Percentiles rank a stretch among this genome's conserved stretches.
These are phyloP conservation scores for Verticillium nonalfalfae DNA, from an alignment of 2,329 filamentous ascomycete species.

Conservation along the genomic window DNA sequence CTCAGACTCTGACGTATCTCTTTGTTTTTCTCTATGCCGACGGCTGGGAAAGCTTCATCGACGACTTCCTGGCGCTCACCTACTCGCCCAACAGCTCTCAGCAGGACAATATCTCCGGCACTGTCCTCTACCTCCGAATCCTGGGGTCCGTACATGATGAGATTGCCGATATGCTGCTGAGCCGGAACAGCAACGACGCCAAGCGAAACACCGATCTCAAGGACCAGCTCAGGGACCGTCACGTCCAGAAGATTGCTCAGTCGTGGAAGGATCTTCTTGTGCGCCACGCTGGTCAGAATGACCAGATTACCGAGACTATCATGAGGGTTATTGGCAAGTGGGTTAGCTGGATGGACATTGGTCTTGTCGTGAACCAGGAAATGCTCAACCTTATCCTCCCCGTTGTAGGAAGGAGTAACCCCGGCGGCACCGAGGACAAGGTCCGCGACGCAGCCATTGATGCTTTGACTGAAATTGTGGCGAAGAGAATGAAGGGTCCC, in stretches of 20 bases:
- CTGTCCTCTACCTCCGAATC: conserved; percentile 82
- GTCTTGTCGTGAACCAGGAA: conserved; percentile 80
- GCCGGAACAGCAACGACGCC: conserved; percentile 69
- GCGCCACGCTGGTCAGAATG: conserved; percentile 65
- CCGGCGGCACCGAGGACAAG: conserved; percentile 61
- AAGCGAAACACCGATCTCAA: conserved; percentile 87
- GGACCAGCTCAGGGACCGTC: conserved; percentile 78
- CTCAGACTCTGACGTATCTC: conserved; percentile 89
- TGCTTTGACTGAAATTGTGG: conserved; percentile 90
- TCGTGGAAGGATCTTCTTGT: conserved; percentile 90
- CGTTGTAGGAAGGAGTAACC: conserved; percentile 70
- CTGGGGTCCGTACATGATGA: conserved; percentile 91
- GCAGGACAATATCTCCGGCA: conserved; percentile 66
- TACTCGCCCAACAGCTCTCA: conserved; percentile 50
- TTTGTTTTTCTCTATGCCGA: conserved; percentile 82
- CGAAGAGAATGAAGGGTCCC: conserved; percentile 92
- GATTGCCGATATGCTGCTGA: conserved; percentile 87
- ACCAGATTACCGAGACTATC: conserved; percentile 76
- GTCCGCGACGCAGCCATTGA: conserved; percentile 89
- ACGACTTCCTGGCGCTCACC: conserved; percentile 79
- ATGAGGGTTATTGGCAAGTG: conserved; percentile 91
- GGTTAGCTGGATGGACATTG: conserved; percentile 99
- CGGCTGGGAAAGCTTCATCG: conserved; percentile 84
- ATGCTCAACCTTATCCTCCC: conserved; percentile 83
- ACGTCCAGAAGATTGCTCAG: conserved; percentile 79